These are phyloP conservation scores for Diversispora eburnea DNA, from an alignment of 192 early-diverging fungal genomes.

Conservation along the genomic window DNA sequence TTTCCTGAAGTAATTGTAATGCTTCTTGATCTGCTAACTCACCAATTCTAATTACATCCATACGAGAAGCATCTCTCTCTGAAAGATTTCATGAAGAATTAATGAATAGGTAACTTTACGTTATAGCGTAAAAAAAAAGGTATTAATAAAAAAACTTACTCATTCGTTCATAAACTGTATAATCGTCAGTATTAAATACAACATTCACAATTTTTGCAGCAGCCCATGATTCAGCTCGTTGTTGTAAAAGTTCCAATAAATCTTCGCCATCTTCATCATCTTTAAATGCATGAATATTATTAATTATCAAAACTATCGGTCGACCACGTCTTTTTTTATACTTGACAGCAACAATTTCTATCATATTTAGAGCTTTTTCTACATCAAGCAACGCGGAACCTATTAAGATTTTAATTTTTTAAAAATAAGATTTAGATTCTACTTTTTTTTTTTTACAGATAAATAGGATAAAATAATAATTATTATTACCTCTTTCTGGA, in stretches of 20 bases:
- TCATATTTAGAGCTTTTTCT: constrained; percentile 26
- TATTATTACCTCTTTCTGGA: constrained; percentile 22
- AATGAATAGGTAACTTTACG: not conserved
- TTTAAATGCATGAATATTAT: constrained; percentile 29
- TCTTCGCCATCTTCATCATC: constrained; percentile 27
- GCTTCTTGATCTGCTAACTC: not conserved
- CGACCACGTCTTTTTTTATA: not conserved
- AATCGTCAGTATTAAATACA: constrained; percentile 29
- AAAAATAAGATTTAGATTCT: not conserved
- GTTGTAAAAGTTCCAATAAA: constrained; percentile 24
- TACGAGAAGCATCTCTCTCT: constrained; percentile 29
- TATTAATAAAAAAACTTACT: constrained; percentile 8
- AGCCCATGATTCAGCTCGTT: constrained; percentile 29
- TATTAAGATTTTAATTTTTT: not conserved
- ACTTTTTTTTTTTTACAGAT: not conserved
- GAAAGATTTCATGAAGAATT: not conserved
- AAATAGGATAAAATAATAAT: not conserved
- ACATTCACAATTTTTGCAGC: constrained; percentile 16
- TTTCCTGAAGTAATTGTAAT: constrained; percentile 5
- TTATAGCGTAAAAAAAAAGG: not conserved
- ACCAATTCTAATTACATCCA: constrained; percentile 20
- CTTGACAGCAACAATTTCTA: constrained; percentile 18
- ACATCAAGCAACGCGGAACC: constrained; percentile 27
- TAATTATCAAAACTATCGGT: constrained; percentile 22
- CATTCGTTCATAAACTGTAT: constrained; percentile 23